These are phyloP conservation scores for Debaryomyces nepalensis DNA, from an alignment of 1,139 yeast species.

Conservation along the genomic window DNA sequence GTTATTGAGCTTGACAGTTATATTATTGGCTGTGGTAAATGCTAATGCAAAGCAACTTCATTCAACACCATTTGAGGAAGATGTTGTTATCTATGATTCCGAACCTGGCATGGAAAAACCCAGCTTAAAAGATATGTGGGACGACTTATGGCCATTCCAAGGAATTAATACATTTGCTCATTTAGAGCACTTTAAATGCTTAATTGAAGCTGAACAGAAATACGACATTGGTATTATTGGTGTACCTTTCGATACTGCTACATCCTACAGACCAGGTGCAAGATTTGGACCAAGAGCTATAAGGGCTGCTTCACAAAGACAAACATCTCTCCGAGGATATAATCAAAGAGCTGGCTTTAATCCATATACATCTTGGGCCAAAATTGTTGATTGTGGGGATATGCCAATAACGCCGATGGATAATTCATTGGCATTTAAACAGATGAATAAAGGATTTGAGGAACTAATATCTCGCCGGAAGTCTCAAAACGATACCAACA, in stretches of 20 bases:
- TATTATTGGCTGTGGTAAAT: background rate
- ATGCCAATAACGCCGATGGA: slow-evolving; percentile 82
- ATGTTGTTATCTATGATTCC: slow-evolving; percentile 7
- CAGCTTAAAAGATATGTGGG: slow-evolving; percentile 60
- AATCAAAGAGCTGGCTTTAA: slow-evolving; percentile 67
- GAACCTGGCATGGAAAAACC: slow-evolving; percentile 23
- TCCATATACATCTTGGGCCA: slow-evolving; percentile 73
- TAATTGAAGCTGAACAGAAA: slow-evolving; percentile 47
- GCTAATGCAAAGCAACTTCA: slow-evolving; percentile 10
- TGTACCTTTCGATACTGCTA: slow-evolving; percentile 80
- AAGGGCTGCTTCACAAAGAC: slow-evolving; percentile 74
- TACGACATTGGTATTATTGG: slow-evolving; percentile 75
- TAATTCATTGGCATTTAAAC: slow-evolving; percentile 66
- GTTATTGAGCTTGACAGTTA: background rate
- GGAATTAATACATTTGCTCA: slow-evolving; percentile 81
- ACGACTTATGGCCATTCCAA: slow-evolving; percentile 66
- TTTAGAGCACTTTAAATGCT: slow-evolving; percentile 60
- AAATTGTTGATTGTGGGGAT: slow-evolving; percentile 77
- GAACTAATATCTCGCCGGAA: slow-evolving; percentile 50
- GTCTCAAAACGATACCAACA: slow-evolving; percentile 25
- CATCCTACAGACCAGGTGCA: slow-evolving; percentile 75
- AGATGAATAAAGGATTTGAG: slow-evolving; percentile 71
- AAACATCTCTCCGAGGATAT: slow-evolving; percentile 66
- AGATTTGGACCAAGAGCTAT: slow-evolving; percentile 82
- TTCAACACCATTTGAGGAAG: slow-evolving; percentile 13